A percentile compares a stretch with the other conserved stretches of the same genome.
Conservation (phyloP, 2,329 filamentous ascomycete genomes). For the Fusarium austroafricanum region DNA sequence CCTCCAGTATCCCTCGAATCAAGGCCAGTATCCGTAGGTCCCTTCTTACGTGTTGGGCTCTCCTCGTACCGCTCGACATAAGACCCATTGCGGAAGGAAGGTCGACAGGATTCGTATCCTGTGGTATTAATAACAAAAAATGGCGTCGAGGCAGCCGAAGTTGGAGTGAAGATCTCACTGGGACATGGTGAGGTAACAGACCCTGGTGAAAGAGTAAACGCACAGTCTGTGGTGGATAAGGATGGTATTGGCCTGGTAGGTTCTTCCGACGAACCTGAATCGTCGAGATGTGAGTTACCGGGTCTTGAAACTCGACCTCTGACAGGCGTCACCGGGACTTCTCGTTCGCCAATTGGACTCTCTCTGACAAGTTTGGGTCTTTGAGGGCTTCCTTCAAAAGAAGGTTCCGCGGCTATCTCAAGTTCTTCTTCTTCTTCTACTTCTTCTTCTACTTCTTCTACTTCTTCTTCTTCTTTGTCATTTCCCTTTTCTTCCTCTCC, state of each 20-base stretch:
- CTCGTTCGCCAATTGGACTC: not conserved
- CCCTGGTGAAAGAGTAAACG: not conserved
- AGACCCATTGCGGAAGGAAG: not conserved
- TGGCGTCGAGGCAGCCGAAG: conserved; percentile 8
- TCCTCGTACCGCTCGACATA: not conserved
- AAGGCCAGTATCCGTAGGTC: too few relatives aligned
- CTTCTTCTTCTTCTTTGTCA: not conserved
- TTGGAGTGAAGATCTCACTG: conserved; percentile 19
- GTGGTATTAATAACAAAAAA: not conserved
- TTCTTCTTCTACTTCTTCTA: too few relatives aligned
- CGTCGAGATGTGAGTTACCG: too few relatives aligned
- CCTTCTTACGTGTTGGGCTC: conserved; percentile 10
- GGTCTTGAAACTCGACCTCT: not conserved
- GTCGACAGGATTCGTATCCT: not conserved
- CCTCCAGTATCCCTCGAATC: not conserved
- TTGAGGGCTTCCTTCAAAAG: not conserved
- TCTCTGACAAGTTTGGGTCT: conserved; percentile 12
- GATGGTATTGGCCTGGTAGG: not conserved
- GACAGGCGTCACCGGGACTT: not conserved
- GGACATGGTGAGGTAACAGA: conserved; percentile 18
- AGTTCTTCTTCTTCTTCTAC: not conserved
- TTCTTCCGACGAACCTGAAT: too few relatives aligned
- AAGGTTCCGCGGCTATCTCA: not conserved
- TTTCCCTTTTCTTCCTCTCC: too few relatives aligned
- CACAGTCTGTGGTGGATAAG: not conserved